Conservation (phyloP, 2,329 filamentous ascomycete genomes). For the Botrytis squamosa region DNA sequence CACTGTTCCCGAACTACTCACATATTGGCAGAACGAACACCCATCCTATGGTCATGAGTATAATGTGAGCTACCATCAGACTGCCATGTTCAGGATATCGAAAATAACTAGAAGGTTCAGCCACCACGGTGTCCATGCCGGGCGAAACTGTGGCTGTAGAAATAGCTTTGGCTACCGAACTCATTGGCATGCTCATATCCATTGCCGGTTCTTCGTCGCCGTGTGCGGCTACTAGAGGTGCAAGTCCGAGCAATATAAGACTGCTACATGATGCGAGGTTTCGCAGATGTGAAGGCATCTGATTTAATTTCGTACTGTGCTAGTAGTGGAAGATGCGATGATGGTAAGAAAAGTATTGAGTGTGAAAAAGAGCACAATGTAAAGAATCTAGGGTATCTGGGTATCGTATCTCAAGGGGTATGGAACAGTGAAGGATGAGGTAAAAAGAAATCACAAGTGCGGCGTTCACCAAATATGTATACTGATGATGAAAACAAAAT, state of each 20-base stretch:
- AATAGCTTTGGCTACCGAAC: slow-evolving; percentile 17
- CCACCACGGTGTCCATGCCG: slow-evolving; percentile 22
- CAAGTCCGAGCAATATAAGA: slow-evolving; percentile 23
- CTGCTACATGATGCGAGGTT: slow-evolving; percentile 6
- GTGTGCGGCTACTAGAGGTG: slow-evolving; percentile 22
- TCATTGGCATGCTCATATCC: slow-evolving; percentile 25
- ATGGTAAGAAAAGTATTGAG: background rate
- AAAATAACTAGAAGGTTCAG: slow-evolving; percentile 43
- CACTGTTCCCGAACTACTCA: slow-evolving; percentile 42
- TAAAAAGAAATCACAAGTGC: background rate
- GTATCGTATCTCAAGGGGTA: background rate
- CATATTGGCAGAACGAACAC: slow-evolving; percentile 67
- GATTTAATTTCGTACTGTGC: background rate
- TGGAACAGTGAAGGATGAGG: background rate
- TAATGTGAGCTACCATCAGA: slow-evolving; percentile 57
- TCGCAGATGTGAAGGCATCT: slow-evolving; percentile 16
- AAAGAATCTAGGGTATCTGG: background rate
- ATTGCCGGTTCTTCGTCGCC: slow-evolving; percentile 36
- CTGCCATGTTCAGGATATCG: slow-evolving; percentile 42
- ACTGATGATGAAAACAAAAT: slow-evolving; percentile 16
- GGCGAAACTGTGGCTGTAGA: background rate
- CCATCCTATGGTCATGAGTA: slow-evolving; percentile 68
- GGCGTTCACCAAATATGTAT: slow-evolving; percentile 10
- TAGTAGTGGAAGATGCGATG: background rate
- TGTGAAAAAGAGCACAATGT: background rate